These are phyloP conservation scores for Magnusiomyces clavatus DNA, from an alignment of 1,139 yeast species.

Conservation along the genomic window DNA sequence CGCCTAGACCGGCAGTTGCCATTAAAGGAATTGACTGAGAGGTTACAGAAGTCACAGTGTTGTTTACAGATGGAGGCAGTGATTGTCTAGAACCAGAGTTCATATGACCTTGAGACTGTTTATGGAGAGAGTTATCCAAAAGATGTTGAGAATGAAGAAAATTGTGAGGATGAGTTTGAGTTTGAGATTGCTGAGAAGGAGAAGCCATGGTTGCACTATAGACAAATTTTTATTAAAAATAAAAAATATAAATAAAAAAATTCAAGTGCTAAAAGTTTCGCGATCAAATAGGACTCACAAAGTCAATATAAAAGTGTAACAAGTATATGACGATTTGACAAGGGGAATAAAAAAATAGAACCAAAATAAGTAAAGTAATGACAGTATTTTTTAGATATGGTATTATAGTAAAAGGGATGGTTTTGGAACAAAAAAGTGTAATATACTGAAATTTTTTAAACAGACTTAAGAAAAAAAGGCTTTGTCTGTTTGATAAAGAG, in stretches of 20 bases:
- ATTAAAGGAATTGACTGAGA: constrained; percentile 1
- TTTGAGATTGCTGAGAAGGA: constrained; percentile 3
- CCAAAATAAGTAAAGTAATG: too few species aligned
- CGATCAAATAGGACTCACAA: neutral
- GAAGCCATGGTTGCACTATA: constrained; percentile 53
- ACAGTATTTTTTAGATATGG: too few species aligned
- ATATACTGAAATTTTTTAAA: too few species aligned
- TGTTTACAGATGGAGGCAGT: constrained; percentile 1
- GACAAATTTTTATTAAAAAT: constrained; percentile 41
- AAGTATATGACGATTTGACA: neutral
- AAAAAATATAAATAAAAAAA: neutral
- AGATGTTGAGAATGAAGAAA: neutral
- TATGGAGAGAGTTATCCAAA: neutral
- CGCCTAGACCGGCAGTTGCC: neutral
- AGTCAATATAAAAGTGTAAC: neutral
- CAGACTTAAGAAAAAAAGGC: too few species aligned
- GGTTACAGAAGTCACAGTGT: neutral
- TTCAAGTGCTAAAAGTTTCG: neutral
- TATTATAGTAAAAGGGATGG: too few species aligned
- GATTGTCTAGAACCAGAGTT: neutral
- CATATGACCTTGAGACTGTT: neutral
- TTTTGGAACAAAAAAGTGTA: too few species aligned
- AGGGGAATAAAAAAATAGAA: neutral
- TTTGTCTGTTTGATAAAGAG: too few species aligned
- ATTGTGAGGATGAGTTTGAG: too few species aligned